Evolutionary conservation across 2,329 filamentous ascomycete species (phyloP).

Genomic region (Colletotrichum spinosum): DNA sequence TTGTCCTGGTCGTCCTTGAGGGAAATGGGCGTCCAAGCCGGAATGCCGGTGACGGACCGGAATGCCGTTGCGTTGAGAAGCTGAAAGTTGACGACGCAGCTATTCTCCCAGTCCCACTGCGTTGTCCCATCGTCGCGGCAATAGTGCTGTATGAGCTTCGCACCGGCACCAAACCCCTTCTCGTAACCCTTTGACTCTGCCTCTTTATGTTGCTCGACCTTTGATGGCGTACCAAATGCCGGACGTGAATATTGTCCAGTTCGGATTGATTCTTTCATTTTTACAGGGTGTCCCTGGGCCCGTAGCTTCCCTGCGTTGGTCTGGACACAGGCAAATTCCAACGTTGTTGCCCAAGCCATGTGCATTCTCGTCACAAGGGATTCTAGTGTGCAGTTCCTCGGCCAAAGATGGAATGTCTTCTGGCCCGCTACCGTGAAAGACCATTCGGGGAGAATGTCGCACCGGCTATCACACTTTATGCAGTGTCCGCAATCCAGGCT

Average conservation of each 20-base stretch:
- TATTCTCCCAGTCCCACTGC: conserved; percentile 13
- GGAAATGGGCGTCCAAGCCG: conserved; percentile 7
- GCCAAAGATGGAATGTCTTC: too few relatives aligned
- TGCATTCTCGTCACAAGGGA: too few relatives aligned
- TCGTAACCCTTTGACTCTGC: neutral
- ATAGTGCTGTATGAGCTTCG: neutral
- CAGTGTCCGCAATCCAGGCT: neutral
- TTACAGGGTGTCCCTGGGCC: too few relatives aligned
- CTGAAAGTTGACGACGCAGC: conserved; percentile 14
- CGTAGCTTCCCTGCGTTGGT: too few relatives aligned
- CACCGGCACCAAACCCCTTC: neutral
- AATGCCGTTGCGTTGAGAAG: conserved; percentile 15
- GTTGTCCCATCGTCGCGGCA: neutral
- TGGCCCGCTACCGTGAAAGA: too few relatives aligned
- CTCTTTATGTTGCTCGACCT: too few relatives aligned
- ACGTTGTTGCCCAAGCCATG: too few relatives aligned
- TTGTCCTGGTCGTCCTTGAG: neutral
- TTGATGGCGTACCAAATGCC: neutral
- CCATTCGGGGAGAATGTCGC: neutral
- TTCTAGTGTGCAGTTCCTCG: too few relatives aligned
- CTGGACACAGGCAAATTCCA: too few relatives aligned
- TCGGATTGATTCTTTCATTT: neutral
- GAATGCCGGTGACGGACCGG: neutral
- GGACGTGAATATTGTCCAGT: neutral
- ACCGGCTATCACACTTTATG: too few relatives aligned